These are phyloP conservation scores for Syncephalastrum contaminatum DNA, from an alignment of 371 early-diverging fungal genomes.

Conservation along the genomic window DNA sequence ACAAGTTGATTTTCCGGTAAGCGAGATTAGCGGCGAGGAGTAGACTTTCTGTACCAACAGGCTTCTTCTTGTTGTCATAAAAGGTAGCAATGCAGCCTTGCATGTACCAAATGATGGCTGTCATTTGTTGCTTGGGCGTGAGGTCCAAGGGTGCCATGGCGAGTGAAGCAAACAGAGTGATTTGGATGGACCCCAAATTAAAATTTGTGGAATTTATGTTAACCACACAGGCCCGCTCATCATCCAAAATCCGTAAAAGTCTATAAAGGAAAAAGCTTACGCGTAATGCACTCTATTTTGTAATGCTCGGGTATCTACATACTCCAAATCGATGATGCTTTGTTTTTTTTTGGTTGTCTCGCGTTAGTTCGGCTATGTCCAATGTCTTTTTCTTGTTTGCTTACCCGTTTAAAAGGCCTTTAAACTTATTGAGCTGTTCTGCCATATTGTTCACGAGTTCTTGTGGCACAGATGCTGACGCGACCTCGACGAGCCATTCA, in stretches of 20 bases:
- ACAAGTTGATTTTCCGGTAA: conserved; percentile 18
- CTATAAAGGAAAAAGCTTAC: conserved; percentile 8
- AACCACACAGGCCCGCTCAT: too few relatives aligned
- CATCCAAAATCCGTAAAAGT: too few relatives aligned
- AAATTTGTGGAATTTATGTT: too few relatives aligned
- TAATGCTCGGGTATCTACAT: conserved; percentile 47
- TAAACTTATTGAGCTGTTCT: conserved; percentile 44
- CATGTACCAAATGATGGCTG: conserved; percentile 16
- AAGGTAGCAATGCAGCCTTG: conserved; percentile 13
- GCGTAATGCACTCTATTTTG: conserved; percentile 48
- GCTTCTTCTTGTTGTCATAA: conserved; percentile 7
- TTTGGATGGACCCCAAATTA: too few relatives aligned
- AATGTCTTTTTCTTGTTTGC: background rate
- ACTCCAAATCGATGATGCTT: conserved; percentile 47
- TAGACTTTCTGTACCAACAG: conserved; percentile 7
- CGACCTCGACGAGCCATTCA: conserved; percentile 47
- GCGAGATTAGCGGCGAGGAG: conserved; percentile 22
- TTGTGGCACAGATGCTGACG: conserved; percentile 38
- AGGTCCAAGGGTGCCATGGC: too few relatives aligned
- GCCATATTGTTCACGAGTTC: conserved; percentile 52
- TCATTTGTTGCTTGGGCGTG: background rate
- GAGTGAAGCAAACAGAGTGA: too few relatives aligned
- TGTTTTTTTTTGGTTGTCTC: background rate
- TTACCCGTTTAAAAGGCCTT: conserved; percentile 43
- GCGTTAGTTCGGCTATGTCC: background rate